Base-by-base conservation (phyloP, 139 green algal species). In the Medakamo hakoo region DNA sequence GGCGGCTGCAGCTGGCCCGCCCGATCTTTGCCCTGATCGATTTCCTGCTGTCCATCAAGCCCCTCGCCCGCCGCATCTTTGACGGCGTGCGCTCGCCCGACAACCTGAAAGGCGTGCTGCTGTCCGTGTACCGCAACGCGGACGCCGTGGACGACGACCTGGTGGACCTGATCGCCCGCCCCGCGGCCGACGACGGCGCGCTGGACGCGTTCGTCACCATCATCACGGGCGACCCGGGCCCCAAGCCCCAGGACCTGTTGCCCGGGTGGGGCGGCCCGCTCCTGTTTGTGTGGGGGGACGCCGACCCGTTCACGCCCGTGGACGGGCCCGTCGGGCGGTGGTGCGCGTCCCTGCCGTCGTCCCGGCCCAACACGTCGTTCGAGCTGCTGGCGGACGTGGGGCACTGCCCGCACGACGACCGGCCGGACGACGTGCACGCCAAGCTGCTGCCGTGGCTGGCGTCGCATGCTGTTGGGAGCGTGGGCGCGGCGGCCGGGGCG, bases 11-110 rank as follows among this genome's bases (percentile, higher is more conserved):
- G 49, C 58, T 88, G 2, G 74, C 78, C 0, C 77, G 84, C 60
- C 91, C 91, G 3, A 32, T 96, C 20, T 85, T 97, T 49, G 59
- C 78, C 23, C 64, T 93, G 25, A 86, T 97, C 25, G 88, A 97
- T 76, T 78, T 82, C n/a, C 69, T 97, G 67, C 83, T 97, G 2
- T 75, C 68, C 23, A 83, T 74, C 14, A 73, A 68, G 0, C 62
- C 63, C 2, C 25, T 97, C 4, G 86, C 84, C 4, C 30, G 65
- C 20, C 65, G 31, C 27, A 64, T 94, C 3, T 94, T 94, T 52
- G 58, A 94, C 63, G 68, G 62, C n/a, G 78, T 87, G 60, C 49
- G 75, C 23, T 69, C 48, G 1, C 61, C 56, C 20, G 73, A 88
- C 22, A 92, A 86, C 74, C 71, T 92, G n/a, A 59, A 65, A 2